Percentiles rank a stretch among this genome's conserved stretches.
Conservation (phyloP, 768 basidiomycete species). For the Macrolepiota dolichaula region DNA sequence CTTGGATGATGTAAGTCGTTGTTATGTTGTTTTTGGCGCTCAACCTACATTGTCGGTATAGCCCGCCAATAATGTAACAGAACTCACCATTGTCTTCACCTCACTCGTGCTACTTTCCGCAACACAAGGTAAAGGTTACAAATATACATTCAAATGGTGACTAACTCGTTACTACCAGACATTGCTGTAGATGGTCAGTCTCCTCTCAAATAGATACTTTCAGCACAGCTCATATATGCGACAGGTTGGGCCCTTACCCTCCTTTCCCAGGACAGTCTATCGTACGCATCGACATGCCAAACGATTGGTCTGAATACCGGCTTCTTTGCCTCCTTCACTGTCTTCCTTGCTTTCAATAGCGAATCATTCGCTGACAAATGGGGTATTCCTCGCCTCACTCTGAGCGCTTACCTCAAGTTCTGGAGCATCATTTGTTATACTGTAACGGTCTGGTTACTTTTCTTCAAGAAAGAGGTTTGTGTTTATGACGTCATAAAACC, state of each 20-base stretch:
- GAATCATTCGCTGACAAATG: constrained; percentile 85
- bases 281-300: constrained; percentile 97
- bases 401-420: constrained; percentile 81
- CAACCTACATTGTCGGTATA: constrained; percentile 28
- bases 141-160: not conserved
- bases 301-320: constrained; percentile 96
- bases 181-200: constrained; percentile 92
- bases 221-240: not conserved
- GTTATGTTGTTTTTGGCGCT: constrained; percentile 4
- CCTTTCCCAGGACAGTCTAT: constrained; percentile 89
- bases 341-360: constrained; percentile 95
- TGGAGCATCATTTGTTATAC: constrained; percentile 78
- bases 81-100: constrained; percentile 83
- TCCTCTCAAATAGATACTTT: not conserved
- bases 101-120: constrained; percentile 92
- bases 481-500: not conserved
- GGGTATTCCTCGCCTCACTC: constrained; percentile 69
- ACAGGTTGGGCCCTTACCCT: constrained; percentile 78
- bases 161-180: constrained; percentile 45
- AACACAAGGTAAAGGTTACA: constrained; percentile 72
- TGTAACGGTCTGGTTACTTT: constrained; percentile 85
- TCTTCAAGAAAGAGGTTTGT: constrained; percentile 87
- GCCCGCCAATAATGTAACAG: constrained; percentile 77
- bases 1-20: constrained; percentile 68
- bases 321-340: constrained; percentile 94